phyloP scores from a whole-genome alignment of 805 yeast species.

The Candida saitoana region DNA sequence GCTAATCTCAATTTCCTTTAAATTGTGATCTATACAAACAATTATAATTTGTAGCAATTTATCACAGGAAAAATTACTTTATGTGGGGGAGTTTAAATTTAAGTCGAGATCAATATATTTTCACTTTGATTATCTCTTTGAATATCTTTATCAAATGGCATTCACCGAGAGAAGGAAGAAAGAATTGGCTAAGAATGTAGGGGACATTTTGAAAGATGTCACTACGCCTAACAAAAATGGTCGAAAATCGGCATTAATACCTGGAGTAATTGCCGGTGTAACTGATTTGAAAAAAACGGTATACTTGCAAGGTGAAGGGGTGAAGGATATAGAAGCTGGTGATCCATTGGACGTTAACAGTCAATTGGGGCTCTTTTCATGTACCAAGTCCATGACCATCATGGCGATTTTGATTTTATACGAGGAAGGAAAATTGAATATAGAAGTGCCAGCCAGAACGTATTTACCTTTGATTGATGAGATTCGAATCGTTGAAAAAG shows the following conservation, averaged over 20 bases:
- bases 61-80: background rate
- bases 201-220: constrained; percentile 7
- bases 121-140: background rate
- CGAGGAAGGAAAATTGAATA: constrained; percentile 27
- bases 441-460: constrained; percentile 30
- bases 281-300: constrained; percentile 20
- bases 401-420: constrained; percentile 32
- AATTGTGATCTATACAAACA: too few species aligned
- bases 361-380: constrained; percentile 22
- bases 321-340: constrained; percentile 13
- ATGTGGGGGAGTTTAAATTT: background rate
- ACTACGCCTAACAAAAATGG: constrained; percentile 8
- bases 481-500: constrained; percentile 24
- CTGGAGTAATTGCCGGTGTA: constrained; percentile 26
- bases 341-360: constrained; percentile 16
- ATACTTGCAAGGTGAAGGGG: constrained; percentile 22
- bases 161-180: constrained; percentile 5
- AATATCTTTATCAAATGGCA: background rate
- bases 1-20: too few species aligned
- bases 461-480: constrained; percentile 31
- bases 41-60: too few species aligned
- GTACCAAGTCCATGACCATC: constrained; percentile 32
- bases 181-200: constrained; percentile 3
- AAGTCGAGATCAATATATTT: background rate
- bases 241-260: constrained; percentile 11